Evolutionary conservation across 805 yeast genomes (phyloP), one percentile per base, ranked within the genome.

Genomic region (Hanseniaspora singularis): DNA sequence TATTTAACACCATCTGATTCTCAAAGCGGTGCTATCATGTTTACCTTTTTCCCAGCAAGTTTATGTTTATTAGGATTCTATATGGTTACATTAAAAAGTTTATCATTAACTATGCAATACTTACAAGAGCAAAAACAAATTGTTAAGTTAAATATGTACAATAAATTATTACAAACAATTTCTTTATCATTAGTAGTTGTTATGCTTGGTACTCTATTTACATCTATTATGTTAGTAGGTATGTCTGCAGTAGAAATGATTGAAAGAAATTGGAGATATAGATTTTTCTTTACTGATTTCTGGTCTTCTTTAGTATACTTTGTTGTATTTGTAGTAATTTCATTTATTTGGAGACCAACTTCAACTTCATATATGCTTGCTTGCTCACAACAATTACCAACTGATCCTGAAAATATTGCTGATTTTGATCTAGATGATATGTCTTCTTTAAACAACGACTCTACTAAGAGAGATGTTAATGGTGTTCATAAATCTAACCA

Each of bases 271-370:
- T 92, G 98, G 98, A 84, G 88, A 64, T 75, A 85, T 38, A 76
- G 94, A 57, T 88, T 85, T 68, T 86, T 92, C 57, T 64, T 86
- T 46, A 72, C 81, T 38, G 96, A 89, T 55, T 94, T 94, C 67
- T 88, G 97, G 96, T 95, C 96, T 33, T 79, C 94, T 40, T 72
- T 86, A 40, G 80, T 87, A 12, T 92, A 86, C 65, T 85, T 83
- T 58, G 64, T 79, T 40, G 88, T 88, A 32, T 88, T 92, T 61
- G 73, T 81, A 56, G 75, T 87, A 9, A 71, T 92, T 52, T 84
- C 95, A 4, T 76, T 87, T 68, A 74, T 92, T 52, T 92, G 98
- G 98, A 80, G 98, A 64, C 99, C 99, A 46, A 89, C 96, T 0
- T 92, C 82, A 55, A 86, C 95, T 33, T 87, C 95, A 49, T 83